Percentiles rank a stretch among this genome's conserved stretches.
phyloP scores from a whole-genome alignment of 495 filamentous ascomycete species.

The Symbiotaphrina buchneri region DNA sequence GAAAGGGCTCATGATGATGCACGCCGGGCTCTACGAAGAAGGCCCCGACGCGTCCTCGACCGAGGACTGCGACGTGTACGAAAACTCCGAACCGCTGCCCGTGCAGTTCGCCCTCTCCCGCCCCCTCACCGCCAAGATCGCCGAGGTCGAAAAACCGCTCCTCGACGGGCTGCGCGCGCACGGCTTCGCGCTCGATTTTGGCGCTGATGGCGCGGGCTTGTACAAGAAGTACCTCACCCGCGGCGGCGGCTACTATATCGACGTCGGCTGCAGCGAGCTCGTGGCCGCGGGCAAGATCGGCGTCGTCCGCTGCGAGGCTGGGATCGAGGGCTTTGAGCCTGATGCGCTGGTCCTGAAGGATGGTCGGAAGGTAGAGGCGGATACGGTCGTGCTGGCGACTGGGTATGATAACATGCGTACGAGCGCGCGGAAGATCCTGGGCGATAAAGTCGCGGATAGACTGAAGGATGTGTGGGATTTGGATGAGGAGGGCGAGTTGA shows the following conservation, averaged over 20 bases:
- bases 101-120: constrained; percentile 28
- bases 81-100: constrained; percentile 31
- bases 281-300: constrained; percentile 59
- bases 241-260: constrained; percentile 65
- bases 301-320: constrained; percentile 48
- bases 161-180: constrained; percentile 37
- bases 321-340: constrained; percentile 34
- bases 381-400: constrained; percentile 67
- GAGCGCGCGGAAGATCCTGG: constrained; percentile 36
- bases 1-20: constrained; percentile 24
- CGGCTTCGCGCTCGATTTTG: constrained; percentile 47
- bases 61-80: constrained; percentile 42
- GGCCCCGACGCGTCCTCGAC: constrained; percentile 20
- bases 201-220: constrained; percentile 40
- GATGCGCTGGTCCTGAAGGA: constrained; percentile 42
- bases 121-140: constrained; percentile 24
- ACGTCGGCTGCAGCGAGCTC: constrained; percentile 50
- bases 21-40: constrained; percentile 42
- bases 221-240: constrained; percentile 54
- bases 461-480: constrained; percentile 58
- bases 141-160: constrained; percentile 24
- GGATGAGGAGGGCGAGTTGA: constrained; percentile 54
- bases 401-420: constrained; percentile 67
- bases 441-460: constrained; percentile 41
- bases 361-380: constrained; percentile 42